Conservation (phyloP, 2,329 filamentous ascomycete genomes). For the Elsinoe ampelina region DNA sequence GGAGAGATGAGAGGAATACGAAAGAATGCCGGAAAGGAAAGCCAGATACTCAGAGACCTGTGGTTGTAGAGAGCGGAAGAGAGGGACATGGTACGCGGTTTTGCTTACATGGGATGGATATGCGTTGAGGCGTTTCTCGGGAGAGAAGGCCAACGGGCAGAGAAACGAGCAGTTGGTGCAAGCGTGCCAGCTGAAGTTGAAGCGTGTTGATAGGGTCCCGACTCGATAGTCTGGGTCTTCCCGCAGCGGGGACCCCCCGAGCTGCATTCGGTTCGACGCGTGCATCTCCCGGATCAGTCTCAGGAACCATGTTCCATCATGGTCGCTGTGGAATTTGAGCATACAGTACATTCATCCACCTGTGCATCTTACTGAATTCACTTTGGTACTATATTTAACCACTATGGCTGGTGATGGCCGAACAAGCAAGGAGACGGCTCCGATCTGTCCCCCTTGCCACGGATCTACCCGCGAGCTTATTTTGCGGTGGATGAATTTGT, state of each 20-base stretch:
- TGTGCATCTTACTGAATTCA: no score
- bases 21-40: not conserved
- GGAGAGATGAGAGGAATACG: not conserved
- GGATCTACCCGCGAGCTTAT: conserved; percentile 10
- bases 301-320: no score
- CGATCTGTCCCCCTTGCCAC: not conserved
- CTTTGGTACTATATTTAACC: no score
- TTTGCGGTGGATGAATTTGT: not conserved
- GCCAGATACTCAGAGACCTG: not conserved
- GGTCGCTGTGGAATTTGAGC: not conserved
- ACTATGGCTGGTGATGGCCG: no score
- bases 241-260: not conserved
- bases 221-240: not conserved
- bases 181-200: not conserved
- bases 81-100: not conserved
- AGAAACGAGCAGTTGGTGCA: conserved; percentile 1
- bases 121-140: conserved; percentile 9
- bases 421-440: not conserved
- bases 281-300: not conserved
- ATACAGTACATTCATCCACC: not conserved
- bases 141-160: not conserved
- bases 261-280: not conserved
- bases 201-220: not conserved
- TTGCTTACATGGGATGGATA: conserved; percentile 7
- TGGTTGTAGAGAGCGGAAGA: not conserved